Percentiles rank a stretch among this genome's conserved stretches.
Conservation (phyloP, 2,329 filamentous ascomycete genomes). For the Fusarium austroafricanum region DNA sequence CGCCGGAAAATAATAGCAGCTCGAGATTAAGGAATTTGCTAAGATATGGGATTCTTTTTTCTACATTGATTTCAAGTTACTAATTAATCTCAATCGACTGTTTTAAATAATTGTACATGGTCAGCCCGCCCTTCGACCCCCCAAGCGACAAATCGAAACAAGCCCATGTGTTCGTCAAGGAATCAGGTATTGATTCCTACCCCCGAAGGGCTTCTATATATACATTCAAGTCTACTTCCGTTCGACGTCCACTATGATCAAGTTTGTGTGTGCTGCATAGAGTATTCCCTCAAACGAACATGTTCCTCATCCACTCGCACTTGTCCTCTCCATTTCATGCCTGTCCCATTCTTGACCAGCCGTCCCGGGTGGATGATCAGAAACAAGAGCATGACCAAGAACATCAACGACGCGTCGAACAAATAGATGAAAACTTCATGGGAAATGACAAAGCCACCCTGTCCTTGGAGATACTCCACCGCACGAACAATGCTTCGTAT, state of each 20-base stretch:
- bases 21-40: no score
- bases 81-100: no score
- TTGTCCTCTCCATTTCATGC: background rate
- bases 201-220: no score
- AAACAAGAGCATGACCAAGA: slow-evolving; percentile 55
- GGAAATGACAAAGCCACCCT: slow-evolving; percentile 54
- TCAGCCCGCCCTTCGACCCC: no score
- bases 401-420: slow-evolving; percentile 59
- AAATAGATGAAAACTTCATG: slow-evolving; percentile 57
- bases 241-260: no score
- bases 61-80: no score
- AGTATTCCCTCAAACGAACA: background rate
- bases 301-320: background rate
- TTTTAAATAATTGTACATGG: no score
- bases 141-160: no score
- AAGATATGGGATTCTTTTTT: no score
- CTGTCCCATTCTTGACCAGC: background rate
- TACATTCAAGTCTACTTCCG: no score
- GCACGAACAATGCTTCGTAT: slow-evolving; percentile 60
- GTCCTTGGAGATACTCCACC: slow-evolving; percentile 60
- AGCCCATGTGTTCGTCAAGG: no score
- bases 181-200: no score
- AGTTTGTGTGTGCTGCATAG: background rate
- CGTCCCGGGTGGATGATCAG: slow-evolving; percentile 12
- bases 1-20: background rate